Evolutionary conservation across 768 basidiomycete genomes (phyloP).

Genomic region (Butyriboletus loyo): DNA sequence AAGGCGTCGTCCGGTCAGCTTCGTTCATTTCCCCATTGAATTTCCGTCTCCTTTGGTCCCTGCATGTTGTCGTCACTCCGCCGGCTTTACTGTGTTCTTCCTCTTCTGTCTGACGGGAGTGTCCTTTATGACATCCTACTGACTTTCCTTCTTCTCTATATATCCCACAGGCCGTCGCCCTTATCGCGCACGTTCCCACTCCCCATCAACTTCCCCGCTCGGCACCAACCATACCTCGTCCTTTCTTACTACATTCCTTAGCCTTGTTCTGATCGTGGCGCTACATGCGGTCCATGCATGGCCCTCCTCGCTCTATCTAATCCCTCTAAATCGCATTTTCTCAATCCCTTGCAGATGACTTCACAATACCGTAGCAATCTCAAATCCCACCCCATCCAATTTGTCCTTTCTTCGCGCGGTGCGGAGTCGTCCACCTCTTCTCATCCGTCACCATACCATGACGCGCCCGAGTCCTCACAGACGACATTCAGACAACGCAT

Average conservation of each 20-base stretch:
- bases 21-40: constrained; percentile 24
- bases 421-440: constrained; percentile 33
- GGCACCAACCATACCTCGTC: constrained; percentile 6
- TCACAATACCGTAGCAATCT: constrained; percentile 39
- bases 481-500: constrained; percentile 58
- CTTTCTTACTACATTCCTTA: constrained; percentile 15
- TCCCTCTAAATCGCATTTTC: constrained; percentile 36
- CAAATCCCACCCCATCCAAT: constrained; percentile 31
- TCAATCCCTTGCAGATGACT: constrained; percentile 46
- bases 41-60: constrained; percentile 10
- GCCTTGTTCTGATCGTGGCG: constrained; percentile 19
- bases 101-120: constrained; percentile 10
- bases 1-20: constrained; percentile 19
- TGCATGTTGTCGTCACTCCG: not conserved
- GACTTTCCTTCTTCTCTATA: constrained; percentile 14
- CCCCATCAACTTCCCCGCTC: constrained; percentile 5
- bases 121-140: constrained; percentile 11
- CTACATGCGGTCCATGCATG: constrained; percentile 41
- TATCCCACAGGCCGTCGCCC: constrained; percentile 7
- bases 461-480: constrained; percentile 39
- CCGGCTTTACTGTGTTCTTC: constrained; percentile 5
- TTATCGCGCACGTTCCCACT: constrained; percentile 22
- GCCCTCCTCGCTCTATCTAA: constrained; percentile 40
- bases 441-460: constrained; percentile 25
- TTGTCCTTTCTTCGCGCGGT: constrained; percentile 43